Conservation (phyloP, 805 yeast genomes). For the Lipomyces chichibuensis region DNA sequence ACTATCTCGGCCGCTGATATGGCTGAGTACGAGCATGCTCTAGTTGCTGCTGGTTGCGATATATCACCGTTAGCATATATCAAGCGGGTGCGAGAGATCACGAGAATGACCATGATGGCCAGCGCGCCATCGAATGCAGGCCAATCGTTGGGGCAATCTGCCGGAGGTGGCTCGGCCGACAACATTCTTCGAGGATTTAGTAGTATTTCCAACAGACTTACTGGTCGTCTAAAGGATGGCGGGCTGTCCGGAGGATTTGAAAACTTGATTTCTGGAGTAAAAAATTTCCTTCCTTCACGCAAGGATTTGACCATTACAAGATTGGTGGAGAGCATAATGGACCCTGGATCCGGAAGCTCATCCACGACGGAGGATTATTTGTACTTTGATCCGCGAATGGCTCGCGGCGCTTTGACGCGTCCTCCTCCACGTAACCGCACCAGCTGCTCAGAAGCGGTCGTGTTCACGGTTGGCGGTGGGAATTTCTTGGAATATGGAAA, state of each 20-base stretch:
- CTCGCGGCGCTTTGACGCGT: slow-evolving; percentile 85
- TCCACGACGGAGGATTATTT: slow-evolving; percentile 83
- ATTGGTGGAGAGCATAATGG: slow-evolving; percentile 89
- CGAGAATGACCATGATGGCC: slow-evolving; percentile 52
- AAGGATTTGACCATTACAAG: slow-evolving; percentile 86
- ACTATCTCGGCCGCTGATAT: slow-evolving; percentile 55
- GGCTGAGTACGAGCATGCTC: slow-evolving; percentile 65
- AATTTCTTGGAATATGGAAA: slow-evolving; percentile 92
- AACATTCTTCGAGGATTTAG: slow-evolving; percentile 57
- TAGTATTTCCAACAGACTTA: slow-evolving; percentile 70
- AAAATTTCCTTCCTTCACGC: slow-evolving; percentile 83
- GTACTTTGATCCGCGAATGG: slow-evolving; percentile 82
- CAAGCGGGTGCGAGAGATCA: slow-evolving; percentile 76
- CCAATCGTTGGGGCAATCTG: slow-evolving; percentile 36
- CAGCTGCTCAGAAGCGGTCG: slow-evolving; percentile 61
- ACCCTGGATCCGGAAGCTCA: slow-evolving; percentile 53
- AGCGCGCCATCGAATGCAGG: slow-evolving; percentile 43
- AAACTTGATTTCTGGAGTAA: slow-evolving; percentile 82
- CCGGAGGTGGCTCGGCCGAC: slow-evolving; percentile 37
- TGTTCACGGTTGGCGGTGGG: slow-evolving; percentile 96
- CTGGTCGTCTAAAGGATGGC: slow-evolving; percentile 77
- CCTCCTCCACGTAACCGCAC: slow-evolving; percentile 68
- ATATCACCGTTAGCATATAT: slow-evolving; percentile 70
- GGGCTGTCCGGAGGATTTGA: slow-evolving; percentile 90
- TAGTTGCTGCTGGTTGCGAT: slow-evolving; percentile 59